These are phyloP conservation scores for Gautieria morchelliformis DNA, from an alignment of 768 basidiomycete species.

Conservation along the genomic window DNA sequence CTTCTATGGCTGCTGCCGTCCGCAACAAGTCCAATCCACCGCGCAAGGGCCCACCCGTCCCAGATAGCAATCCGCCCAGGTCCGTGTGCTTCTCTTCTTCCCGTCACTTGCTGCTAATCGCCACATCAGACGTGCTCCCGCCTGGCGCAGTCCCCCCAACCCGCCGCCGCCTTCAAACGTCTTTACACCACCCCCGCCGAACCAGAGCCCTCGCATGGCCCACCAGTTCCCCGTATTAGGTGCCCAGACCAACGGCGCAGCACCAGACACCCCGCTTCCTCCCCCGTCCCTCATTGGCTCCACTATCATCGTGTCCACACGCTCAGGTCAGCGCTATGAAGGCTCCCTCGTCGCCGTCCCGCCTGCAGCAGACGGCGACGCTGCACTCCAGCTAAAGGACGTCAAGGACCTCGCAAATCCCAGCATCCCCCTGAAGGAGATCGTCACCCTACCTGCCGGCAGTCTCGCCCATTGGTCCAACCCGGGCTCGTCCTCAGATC, in stretches of 20 bases:
- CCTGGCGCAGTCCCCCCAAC: constrained; percentile 56
- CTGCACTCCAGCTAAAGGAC: constrained; percentile 61
- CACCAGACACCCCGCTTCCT: constrained; percentile 30
- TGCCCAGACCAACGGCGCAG: not conserved
- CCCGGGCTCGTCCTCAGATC: constrained; percentile 61
- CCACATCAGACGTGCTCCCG: constrained; percentile 31
- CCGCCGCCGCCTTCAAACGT: constrained; percentile 67
- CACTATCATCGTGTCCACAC: constrained; percentile 66
- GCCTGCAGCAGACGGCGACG: constrained; percentile 20
- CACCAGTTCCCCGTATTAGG: constrained; percentile 20
- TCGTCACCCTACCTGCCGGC: constrained; percentile 56
- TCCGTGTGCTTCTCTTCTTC: constrained; percentile 7
- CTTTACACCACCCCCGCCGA: constrained; percentile 23
- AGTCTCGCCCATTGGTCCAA: constrained; percentile 65
- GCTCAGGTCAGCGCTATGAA: constrained; percentile 63
- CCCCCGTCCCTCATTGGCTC: constrained; percentile 34
- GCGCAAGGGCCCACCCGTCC: not conserved
- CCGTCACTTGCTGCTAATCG: constrained; percentile 9
- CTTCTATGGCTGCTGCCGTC: constrained; percentile 3
- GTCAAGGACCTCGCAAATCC: constrained; percentile 62
- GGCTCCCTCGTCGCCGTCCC: constrained; percentile 41
- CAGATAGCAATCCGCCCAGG: constrained; percentile 5
- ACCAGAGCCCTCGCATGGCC: constrained; percentile 27
- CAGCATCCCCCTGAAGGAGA: constrained; percentile 61
- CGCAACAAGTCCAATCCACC: constrained; percentile 4